phyloP scores from a whole-genome alignment of 164 flowering plant species.

The Paratinospora sagittata region DNA sequence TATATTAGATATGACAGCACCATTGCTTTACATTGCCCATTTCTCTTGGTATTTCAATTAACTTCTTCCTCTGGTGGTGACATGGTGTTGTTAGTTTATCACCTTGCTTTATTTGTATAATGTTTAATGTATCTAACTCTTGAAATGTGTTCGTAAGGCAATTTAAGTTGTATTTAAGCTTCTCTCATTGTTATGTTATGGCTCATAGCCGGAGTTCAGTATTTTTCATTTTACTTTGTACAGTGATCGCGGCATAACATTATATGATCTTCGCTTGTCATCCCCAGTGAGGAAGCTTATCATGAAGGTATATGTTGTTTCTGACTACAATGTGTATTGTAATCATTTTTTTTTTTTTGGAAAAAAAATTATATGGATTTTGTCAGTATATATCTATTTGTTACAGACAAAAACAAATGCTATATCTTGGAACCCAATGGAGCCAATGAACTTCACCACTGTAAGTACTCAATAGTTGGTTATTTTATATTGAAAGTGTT shows the following conservation, averaged over 20 bases:
- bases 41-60: too few relatives aligned
- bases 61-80: too few relatives aligned
- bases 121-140: too few relatives aligned
- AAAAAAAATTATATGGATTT: background rate
- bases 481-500: background rate
- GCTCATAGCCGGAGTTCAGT: background rate
- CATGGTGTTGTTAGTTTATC: too few relatives aligned
- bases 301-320: conserved; percentile 52
- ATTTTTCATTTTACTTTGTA: background rate
- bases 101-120: too few relatives aligned
- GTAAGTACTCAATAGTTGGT: conserved; percentile 39
- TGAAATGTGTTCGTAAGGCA: too few relatives aligned
- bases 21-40: too few relatives aligned
- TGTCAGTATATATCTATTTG: background rate
- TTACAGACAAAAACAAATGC: conserved; percentile 85
- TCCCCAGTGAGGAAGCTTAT: conserved; percentile 65
- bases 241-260: conserved; percentile 83
- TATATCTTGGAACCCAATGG: conserved; percentile 94
- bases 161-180: background rate
- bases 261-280: conserved; percentile 81
- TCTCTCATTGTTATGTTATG: background rate
- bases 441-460: conserved; percentile 94
- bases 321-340: background rate
- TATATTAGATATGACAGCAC: too few relatives aligned
- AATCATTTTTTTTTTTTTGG: background rate